These are phyloP conservation scores for Dryas integrifolia DNA, from an alignment of 331 rosid species.

Conservation along the genomic window DNA sequence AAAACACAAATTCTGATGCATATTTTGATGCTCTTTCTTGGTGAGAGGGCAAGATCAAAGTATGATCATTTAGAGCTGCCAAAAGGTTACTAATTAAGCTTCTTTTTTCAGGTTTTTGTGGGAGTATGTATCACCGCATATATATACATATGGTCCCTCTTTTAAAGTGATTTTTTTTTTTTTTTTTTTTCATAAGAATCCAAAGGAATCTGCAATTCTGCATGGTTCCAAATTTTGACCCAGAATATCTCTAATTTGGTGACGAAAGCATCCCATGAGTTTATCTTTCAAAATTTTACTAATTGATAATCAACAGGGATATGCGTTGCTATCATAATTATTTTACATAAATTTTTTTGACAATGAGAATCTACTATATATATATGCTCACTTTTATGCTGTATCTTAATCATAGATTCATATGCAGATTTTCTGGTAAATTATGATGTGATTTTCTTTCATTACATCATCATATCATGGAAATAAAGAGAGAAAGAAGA, in stretches of 20 bases:
- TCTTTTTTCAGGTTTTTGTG: background rate
- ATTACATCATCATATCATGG: background rate
- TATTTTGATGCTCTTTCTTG: conserved; percentile 20
- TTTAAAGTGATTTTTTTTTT: no score
- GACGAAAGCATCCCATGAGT: conserved; percentile 1
- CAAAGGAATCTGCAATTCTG: background rate
- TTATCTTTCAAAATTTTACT: background rate
- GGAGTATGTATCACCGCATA: background rate
- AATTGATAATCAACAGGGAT: background rate
- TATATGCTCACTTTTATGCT: background rate
- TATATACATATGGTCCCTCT: no score
- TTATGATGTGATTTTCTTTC: background rate
- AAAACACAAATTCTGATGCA: conserved; percentile 44
- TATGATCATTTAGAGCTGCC: conserved; percentile 25
- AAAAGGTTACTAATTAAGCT: conserved; percentile 10
- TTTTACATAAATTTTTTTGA: background rate
- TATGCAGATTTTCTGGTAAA: background rate
- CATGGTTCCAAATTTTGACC: background rate
- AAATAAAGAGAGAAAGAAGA: background rate
- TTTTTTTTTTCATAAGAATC: no score
- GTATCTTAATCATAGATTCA: background rate
- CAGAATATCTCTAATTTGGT: background rate
- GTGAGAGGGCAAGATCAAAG: conserved; percentile 13
- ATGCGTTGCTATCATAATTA: background rate
- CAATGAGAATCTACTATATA: background rate